Conservation (phyloP, 192 early-diverging fungal species). For the Rhizoclosmatium globosum region DNA sequence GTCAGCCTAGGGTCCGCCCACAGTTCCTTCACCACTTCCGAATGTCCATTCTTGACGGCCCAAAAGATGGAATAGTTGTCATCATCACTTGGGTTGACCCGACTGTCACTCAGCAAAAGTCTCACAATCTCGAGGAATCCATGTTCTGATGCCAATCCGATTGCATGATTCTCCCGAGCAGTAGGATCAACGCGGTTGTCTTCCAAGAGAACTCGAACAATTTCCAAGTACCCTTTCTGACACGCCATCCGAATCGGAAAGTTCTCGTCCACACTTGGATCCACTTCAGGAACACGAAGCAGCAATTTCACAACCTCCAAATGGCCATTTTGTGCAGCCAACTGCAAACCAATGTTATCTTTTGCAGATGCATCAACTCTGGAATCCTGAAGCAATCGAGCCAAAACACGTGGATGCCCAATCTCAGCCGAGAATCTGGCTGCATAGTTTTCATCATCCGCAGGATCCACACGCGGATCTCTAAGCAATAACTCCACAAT, state of each 20-base stretch:
- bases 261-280: background rate
- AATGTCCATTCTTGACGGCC: background rate
- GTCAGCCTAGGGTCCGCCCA: too few species aligned
- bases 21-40: background rate
- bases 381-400: background rate
- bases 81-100: background rate
- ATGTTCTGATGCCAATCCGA: background rate
- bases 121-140: background rate
- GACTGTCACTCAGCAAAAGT: background rate
- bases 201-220: background rate
- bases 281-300: background rate
- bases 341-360: background rate
- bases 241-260: background rate
- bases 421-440: background rate
- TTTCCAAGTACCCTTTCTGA: background rate
- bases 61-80: slow-evolving; percentile 20
- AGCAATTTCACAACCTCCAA: background rate
- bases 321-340: background rate
- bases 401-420: background rate
- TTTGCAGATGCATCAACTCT: background rate
- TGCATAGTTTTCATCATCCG: slow-evolving; percentile 24
- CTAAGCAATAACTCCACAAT: background rate
- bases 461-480: background rate
- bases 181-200: background rate
- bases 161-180: slow-evolving; percentile 1